Evolutionary conservation across 2,329 filamentous ascomycete species (phyloP), one percentile per base, ranked within the genome.

Genomic region (Aspergillus aculeatus): DNA sequence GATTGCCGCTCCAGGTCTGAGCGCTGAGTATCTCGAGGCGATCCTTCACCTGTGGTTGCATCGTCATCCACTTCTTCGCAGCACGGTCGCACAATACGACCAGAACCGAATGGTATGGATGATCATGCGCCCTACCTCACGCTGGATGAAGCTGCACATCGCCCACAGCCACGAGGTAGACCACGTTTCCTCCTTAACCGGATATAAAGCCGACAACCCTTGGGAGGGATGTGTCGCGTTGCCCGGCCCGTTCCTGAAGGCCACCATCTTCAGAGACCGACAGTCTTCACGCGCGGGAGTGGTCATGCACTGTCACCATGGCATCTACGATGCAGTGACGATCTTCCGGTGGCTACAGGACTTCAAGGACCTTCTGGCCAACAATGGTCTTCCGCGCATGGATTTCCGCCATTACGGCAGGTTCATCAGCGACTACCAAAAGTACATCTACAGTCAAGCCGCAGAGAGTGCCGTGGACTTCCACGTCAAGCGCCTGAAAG

Each of bases 191-290:
- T 41, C 21, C 10, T n/a, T 55, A 19, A 26, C 14, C 7, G 21
- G 14, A 47, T 55, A 55, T 31, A 16, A 48, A 7, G 29, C 47
- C 35, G 47, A 48, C 53, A 26, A 49, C 21, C 38, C 53, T 21
- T 48, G 19, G 21, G 44, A 48, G 16, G 53, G 47, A 24, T 55
- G 53, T 12, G 23, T 55, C 41, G 38, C 19, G 29, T 21, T 24
- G 19, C 44, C 53, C 31, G 53, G 53, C 16, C 53, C 53, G 16
- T 44, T 55, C n/a, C n/a, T 55, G 19, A 55, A 55, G 44, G 53
- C 26, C 19, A 44, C 41, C n/a, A 26, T 55, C 26, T 11, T 55
- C 19, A 19, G 16, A 21, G n/a, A 29, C 21, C 38, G 23, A 11
- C 14, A 32, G 19, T 29, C 53, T n/a, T 48, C 53, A 3, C 35